Base-by-base conservation (phyloP, 306 rosid species). In the Glycine soja region DNA sequence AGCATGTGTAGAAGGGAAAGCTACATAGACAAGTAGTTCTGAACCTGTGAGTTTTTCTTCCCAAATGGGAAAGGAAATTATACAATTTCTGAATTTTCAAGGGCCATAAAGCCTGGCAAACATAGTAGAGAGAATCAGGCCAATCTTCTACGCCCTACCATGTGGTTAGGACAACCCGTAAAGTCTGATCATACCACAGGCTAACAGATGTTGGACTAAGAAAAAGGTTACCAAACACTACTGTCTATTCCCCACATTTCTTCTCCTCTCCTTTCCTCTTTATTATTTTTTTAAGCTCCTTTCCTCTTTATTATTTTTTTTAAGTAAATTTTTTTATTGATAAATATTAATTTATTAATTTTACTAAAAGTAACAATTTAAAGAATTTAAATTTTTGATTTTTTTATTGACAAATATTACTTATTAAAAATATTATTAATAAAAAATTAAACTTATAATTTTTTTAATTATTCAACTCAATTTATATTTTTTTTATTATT, bases 151-250 rank as follows among this genome's bases (percentile, higher is more conserved):
- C 40, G 11, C 70, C 67, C 72, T 57, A 68, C 64, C 81, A 82
- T 70, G 82, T 70, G 78, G 50, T 48, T 67, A 30, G 48, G 80
- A 79, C 79, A 81, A 71, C 83, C 71, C 71, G 4, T 79, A 65
- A 82, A 85, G 72, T 62, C 12, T 67, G 3, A 53, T 24, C 30
- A 24, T 43, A 79, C 59, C 46, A 7, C 85, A 66, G 11, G 61
- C 81, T 54, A 56, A 12, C 57, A 36, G 8, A 47, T 50, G 38
- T 19, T 15, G 13, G n/a, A 50, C 6, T 7, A 32, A 43, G 16
- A 74, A 10, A 80, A 56, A 66, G 64, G 14, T 3, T 64, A 68
- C 32, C 8, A 70, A 16, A 69, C 30, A 75, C 10, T 42, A 4
- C 36, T 14, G 9, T 8, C 24, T 52, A 40, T 70, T 84, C 75